Conservation (phyloP, 192 early-diverging fungal genomes). For the Phycomyces blakesleeanus region DNA sequence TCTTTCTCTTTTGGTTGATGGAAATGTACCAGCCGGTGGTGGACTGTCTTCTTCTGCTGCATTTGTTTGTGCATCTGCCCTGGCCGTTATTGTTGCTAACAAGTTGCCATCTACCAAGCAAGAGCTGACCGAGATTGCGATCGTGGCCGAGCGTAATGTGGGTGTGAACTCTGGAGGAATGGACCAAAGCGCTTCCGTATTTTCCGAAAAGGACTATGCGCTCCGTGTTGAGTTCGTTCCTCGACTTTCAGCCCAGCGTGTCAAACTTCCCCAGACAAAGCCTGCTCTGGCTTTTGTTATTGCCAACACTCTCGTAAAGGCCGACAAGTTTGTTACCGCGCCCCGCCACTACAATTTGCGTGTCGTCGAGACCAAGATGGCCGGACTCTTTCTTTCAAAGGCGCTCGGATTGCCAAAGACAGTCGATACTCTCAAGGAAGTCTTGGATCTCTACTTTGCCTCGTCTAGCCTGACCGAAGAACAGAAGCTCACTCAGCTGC, state of each 20-base stretch:
- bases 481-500: constrained; percentile 27
- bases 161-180: constrained; percentile 80
- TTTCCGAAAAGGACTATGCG: constrained; percentile 63
- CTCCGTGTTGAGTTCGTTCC: constrained; percentile 85
- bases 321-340: constrained; percentile 85
- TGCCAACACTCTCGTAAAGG: constrained; percentile 80
- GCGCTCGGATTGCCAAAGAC: constrained; percentile 40
- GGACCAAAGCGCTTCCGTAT: constrained; percentile 90
- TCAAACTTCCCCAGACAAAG: constrained; percentile 55
- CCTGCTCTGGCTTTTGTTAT: constrained; percentile 75
- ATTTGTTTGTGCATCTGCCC: constrained; percentile 72
- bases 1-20: constrained; percentile 70
- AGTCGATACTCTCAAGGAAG: constrained; percentile 42
- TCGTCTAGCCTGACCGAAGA: constrained; percentile 18
- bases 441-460: constrained; percentile 44
- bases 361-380: constrained; percentile 86
- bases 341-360: constrained; percentile 90
- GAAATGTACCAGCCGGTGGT: constrained; percentile 76
- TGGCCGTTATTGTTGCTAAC: constrained; percentile 62
- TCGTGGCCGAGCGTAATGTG: constrained; percentile 74
- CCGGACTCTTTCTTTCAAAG: constrained; percentile 59
- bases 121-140: constrained; percentile 69
- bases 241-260: constrained; percentile 53
- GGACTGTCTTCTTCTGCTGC: constrained; percentile 87
- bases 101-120: constrained; percentile 39